phyloP scores from a whole-genome alignment of 257 asterid species.

The Rauvolfia tetraphylla region DNA sequence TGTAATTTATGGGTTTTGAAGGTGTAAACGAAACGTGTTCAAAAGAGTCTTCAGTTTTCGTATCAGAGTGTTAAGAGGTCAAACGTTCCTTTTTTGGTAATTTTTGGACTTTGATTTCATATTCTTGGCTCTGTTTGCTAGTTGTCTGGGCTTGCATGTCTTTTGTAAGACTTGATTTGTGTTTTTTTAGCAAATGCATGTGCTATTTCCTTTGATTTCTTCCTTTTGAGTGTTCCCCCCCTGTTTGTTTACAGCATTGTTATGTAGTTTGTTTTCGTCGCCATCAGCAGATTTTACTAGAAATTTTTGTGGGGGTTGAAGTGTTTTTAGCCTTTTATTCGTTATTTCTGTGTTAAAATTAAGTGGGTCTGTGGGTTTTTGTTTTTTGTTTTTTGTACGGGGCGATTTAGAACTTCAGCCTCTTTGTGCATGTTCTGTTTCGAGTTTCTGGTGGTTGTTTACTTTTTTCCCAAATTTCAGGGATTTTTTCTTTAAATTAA shows the following conservation, averaged over 20 bases:
- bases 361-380: not conserved
- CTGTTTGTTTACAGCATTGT: not conserved
- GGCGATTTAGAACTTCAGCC: not conserved
- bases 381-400: not conserved
- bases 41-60: not conserved
- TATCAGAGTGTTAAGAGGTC: not conserved
- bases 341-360: not conserved
- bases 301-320: not conserved
- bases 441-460: no score
- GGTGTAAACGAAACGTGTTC: not conserved
- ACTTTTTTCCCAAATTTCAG: not conserved
- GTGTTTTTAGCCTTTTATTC: not conserved
- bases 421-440: not conserved
- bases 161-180: not conserved
- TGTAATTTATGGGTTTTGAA: not conserved
- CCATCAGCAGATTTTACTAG: not conserved
- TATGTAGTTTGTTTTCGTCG: not conserved
- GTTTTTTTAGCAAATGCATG: not conserved
- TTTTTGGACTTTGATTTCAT: not conserved
- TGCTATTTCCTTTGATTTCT: not conserved
- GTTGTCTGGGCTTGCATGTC: conserved; percentile 18
- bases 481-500: not conserved
- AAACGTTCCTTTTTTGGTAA: not conserved
- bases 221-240: no score
- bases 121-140: not conserved